Percentiles rank a stretch among this genome's conserved stretches.
Evolutionary conservation across 495 filamentous ascomycete genomes (phyloP).

Genomic region (Penicillium lividum): DNA sequence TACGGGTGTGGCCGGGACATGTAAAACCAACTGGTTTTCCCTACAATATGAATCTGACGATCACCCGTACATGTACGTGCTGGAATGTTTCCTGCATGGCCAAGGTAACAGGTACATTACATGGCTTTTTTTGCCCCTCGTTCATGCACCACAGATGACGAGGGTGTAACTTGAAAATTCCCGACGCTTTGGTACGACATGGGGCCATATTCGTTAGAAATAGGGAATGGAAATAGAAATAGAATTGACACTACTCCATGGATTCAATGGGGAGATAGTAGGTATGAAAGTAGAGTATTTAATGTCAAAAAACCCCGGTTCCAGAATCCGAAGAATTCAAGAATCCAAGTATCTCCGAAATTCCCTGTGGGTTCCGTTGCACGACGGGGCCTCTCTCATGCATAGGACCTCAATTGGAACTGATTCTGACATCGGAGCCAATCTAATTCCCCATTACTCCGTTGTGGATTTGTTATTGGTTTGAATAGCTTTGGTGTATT

Average conservation of each 20-base stretch:
- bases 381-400: not conserved
- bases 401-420: constrained; percentile 7
- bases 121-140: constrained; percentile 12
- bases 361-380: constrained; percentile 5
- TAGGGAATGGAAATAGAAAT: too few relatives aligned
- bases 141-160: constrained; percentile 11
- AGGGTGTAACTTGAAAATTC: constrained; percentile 12
- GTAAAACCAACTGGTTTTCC: not conserved
- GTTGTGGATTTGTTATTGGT: not conserved
- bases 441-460: not conserved
- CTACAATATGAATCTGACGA: not conserved
- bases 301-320: too few relatives aligned
- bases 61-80: constrained; percentile 9
- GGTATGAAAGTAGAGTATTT: too few relatives aligned
- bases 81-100: constrained; percentile 7
- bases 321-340: not conserved
- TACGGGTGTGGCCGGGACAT: constrained; percentile 11
- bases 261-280: too few relatives aligned
- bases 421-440: constrained; percentile 1
- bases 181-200: constrained; percentile 11
- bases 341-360: not conserved
- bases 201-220: too few relatives aligned
- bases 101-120: constrained; percentile 1
- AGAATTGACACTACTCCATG: too few relatives aligned
- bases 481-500: not conserved